Evolutionary conservation across 2,329 filamentous ascomycete species (phyloP).

Genomic region (Hypoxylon sp.): DNA sequence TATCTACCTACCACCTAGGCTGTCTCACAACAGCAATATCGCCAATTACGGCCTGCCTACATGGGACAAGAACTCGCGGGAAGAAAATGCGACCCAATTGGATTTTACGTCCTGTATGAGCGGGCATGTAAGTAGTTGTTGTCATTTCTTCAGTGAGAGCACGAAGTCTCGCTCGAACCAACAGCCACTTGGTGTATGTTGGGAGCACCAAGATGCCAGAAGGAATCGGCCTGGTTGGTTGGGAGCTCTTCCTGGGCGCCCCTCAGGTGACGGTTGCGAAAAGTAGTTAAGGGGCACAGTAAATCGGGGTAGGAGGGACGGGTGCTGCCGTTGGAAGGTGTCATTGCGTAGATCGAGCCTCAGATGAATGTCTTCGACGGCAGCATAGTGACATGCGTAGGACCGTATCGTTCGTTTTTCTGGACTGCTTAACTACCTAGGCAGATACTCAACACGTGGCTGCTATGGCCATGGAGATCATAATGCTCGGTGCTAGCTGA

Average conservation of each 20-base stretch:
- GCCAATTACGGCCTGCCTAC: slow-evolving; percentile 11
- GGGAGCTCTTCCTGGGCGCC: neutral
- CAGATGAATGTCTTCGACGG: slow-evolving; percentile 5
- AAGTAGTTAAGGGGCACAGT: slow-evolving; percentile 28
- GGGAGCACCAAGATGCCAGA: no score
- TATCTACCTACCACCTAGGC: no score
- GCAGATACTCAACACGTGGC: slow-evolving; percentile 1
- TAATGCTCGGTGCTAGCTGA: neutral
- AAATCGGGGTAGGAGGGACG: slow-evolving; percentile 21
- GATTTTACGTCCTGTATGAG: slow-evolving; percentile 11
- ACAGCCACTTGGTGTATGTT: slow-evolving; percentile 3
- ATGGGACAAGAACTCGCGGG: neutral
- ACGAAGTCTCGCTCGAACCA: slow-evolving; percentile 5
- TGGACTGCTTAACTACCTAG: neutral
- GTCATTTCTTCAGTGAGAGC: slow-evolving; percentile 1
- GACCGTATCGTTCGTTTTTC: neutral
- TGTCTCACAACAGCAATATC: slow-evolving; percentile 8
- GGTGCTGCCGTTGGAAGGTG: slow-evolving; percentile 27
- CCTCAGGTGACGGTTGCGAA: slow-evolving; percentile 27
- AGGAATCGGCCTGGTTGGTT: slow-evolving; percentile 16
- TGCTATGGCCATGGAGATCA: neutral
- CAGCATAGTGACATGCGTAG: slow-evolving; percentile 1
- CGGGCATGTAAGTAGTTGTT: neutral
- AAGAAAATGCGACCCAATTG: slow-evolving; percentile 11
- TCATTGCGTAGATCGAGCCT: slow-evolving; percentile 31